phyloP scores from a whole-genome alignment of 225 moss, liverwort and hornwort genomes.

The Takakia lepidozioides region DNA sequence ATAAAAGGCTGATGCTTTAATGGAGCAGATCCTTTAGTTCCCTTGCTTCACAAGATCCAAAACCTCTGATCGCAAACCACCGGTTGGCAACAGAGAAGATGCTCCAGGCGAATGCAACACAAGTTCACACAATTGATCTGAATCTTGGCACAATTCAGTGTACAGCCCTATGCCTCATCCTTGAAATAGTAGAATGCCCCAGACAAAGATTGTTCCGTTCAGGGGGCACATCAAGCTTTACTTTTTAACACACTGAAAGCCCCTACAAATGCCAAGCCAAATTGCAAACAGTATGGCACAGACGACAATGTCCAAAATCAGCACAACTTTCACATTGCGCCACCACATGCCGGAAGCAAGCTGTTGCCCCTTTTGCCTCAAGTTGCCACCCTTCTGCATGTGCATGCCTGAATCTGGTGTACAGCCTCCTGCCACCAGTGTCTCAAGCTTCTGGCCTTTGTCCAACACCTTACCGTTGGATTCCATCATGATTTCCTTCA shows the following conservation, averaged over 20 bases:
- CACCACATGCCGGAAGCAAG: slow-evolving; percentile 37
- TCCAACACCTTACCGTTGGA: slow-evolving; percentile 28
- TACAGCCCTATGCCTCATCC: no score
- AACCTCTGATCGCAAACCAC: no score
- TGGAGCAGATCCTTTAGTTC: no score
- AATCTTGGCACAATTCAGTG: no score
- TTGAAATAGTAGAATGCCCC: no score
- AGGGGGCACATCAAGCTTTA: no score
- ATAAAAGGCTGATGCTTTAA: no score
- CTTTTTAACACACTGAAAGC: slow-evolving; percentile 39
- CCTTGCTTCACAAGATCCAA: no score
- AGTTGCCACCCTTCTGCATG: slow-evolving; percentile 3
- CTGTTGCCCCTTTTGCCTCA: slow-evolving; percentile 21
- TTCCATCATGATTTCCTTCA: slow-evolving; percentile 45
- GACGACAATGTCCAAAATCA: slow-evolving; percentile 36
- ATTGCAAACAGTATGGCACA: slow-evolving; percentile 35
- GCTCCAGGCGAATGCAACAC: no score
- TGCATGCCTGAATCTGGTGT: slow-evolving; percentile 13
- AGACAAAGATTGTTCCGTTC: no score
- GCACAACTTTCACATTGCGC: slow-evolving; percentile 41
- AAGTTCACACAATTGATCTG: no score
- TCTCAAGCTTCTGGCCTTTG: slow-evolving; percentile 36
- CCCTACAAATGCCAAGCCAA: slow-evolving; percentile 49
- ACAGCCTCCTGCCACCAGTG: slow-evolving; percentile 7
- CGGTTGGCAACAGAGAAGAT: no score